Evolutionary conservation across 192 early-diverging fungal genomes (phyloP).

Genomic region (Backusella mclennaniae): DNA sequence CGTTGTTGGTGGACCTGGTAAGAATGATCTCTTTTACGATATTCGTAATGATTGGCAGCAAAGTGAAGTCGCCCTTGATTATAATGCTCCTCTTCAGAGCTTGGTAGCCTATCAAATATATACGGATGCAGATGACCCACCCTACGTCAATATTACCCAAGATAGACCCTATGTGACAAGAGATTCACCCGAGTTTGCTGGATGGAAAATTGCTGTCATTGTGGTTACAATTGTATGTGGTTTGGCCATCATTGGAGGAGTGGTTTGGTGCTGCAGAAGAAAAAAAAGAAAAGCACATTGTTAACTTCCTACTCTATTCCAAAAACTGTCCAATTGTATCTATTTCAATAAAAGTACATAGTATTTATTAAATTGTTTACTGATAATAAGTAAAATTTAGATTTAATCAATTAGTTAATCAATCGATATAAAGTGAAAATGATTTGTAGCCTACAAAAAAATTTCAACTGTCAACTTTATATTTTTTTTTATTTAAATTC

Average conservation of each 20-base stretch:
- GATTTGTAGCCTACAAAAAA: too few species aligned
- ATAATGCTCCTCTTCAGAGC: constrained; percentile 50
- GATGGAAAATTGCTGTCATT: constrained; percentile 49
- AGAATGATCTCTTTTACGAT: constrained; percentile 49
- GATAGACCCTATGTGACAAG: constrained; percentile 40
- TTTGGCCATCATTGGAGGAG: constrained; percentile 2
- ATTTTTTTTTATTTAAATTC: too few species aligned
- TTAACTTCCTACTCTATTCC: too few species aligned
- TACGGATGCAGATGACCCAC: constrained; percentile 37
- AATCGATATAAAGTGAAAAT: too few species aligned
- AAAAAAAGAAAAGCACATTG: neutral
- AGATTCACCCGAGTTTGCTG: constrained; percentile 27
- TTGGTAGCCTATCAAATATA: constrained; percentile 52
- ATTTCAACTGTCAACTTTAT: too few species aligned
- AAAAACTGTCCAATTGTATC: too few species aligned
- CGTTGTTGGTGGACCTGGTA: constrained; percentile 54
- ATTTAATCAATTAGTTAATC: too few species aligned
- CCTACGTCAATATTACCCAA: constrained; percentile 45
- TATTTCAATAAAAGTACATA: too few species aligned
- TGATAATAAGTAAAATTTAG: too few species aligned
- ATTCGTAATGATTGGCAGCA: constrained; percentile 43
- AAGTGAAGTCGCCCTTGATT: constrained; percentile 53
- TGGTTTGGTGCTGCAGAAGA: neutral
- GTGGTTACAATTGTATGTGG: constrained; percentile 39
- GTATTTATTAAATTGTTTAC: too few species aligned